These are phyloP conservation scores for Podospora bellae-mahoneyi DNA, from an alignment of 495 filamentous ascomycete species.

Conservation along the genomic window DNA sequence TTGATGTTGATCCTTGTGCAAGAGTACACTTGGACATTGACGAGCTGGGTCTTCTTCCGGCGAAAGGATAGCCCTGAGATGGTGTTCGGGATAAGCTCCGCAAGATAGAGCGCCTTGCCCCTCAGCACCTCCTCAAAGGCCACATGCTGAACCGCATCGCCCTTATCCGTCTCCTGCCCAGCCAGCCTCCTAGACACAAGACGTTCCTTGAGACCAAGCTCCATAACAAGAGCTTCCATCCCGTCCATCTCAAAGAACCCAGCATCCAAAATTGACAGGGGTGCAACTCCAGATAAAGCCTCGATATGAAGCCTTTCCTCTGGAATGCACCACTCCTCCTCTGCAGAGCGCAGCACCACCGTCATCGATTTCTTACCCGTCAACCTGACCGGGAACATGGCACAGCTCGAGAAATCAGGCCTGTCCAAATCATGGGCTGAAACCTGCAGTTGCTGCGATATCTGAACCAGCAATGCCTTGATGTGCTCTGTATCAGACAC, in stretches of 20 bases:
- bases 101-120: background rate
- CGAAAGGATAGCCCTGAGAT: background rate
- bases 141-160: background rate
- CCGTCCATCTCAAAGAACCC: background rate
- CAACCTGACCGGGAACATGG: background rate
- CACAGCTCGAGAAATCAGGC: background rate
- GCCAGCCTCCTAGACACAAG: background rate
- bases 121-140: background rate
- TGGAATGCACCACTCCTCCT: background rate
- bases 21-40: background rate
- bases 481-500: background rate
- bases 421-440: background rate
- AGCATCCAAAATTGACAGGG: background rate
- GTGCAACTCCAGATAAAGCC: background rate
- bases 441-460: background rate
- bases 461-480: background rate
- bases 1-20: background rate
- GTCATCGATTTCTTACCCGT: background rate
- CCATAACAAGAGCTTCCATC: background rate
- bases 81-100: background rate
- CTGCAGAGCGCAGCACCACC: background rate
- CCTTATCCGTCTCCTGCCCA: background rate
- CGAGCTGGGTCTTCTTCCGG: background rate
- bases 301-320: background rate
- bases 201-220: background rate